A percentile compares a stretch with the other conserved stretches of the same genome.
Conservation (phyloP, 257 asterid species). For the Penstemon newberryi region DNA sequence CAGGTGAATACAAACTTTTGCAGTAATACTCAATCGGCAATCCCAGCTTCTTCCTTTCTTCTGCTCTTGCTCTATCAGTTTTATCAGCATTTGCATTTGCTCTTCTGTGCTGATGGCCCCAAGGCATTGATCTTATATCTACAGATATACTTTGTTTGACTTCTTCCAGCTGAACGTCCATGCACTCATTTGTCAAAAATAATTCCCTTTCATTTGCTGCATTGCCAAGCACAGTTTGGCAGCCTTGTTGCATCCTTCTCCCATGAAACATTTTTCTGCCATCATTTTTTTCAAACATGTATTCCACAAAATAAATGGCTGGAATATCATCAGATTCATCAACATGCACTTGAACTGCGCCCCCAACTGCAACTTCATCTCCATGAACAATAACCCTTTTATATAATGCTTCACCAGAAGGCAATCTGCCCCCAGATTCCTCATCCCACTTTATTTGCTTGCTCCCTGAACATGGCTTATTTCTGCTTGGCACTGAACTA, state of each 20-base stretch:
- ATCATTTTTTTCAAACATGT: slow-evolving; percentile 72
- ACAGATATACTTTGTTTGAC: slow-evolving; percentile 45
- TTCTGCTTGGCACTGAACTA: slow-evolving; percentile 34
- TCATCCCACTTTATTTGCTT: slow-evolving; percentile 70
- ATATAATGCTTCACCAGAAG: slow-evolving; percentile 60
- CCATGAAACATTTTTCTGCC: slow-evolving; percentile 89
- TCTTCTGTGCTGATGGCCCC: slow-evolving; percentile 90
- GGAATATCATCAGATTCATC: slow-evolving; percentile 50
- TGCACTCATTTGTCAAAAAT: slow-evolving; percentile 76
- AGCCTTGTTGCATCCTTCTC: slow-evolving; percentile 68
- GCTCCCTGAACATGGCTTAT: slow-evolving; percentile 42
- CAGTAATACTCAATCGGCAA: slow-evolving; percentile 75
- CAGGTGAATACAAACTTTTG: slow-evolving; percentile 83
- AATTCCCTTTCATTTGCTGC: slow-evolving; percentile 83
- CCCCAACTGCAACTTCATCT: slow-evolving; percentile 55
- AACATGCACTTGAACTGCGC: slow-evolving; percentile 60
- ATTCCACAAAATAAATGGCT: slow-evolving; percentile 65
- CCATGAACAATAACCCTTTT: slow-evolving; percentile 55
- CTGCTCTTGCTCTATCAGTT: slow-evolving; percentile 75
- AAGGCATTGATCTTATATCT: slow-evolving; percentile 59
- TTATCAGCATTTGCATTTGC: slow-evolving; percentile 61
- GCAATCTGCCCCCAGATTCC: slow-evolving; percentile 52
- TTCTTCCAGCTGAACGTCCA: slow-evolving; percentile 60
- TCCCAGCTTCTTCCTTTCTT: slow-evolving; percentile 76
- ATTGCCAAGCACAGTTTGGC: slow-evolving; percentile 84